Evolutionary conservation across 768 basidiomycete species (phyloP).

Genomic region (Agaricus blazei): DNA sequence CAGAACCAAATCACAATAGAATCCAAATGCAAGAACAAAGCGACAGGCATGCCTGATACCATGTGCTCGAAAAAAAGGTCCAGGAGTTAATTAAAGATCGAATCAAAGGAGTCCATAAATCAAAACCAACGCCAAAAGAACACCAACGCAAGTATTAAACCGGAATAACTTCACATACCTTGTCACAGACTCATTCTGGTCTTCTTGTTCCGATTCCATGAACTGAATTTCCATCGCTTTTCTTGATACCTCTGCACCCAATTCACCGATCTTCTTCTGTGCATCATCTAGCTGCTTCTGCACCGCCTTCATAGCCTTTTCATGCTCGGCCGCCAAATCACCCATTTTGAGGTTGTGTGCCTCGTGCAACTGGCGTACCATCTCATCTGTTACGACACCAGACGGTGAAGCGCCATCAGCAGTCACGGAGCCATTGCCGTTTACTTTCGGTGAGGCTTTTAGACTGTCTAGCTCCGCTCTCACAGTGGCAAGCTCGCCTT

Average conservation of each 20-base stretch:
- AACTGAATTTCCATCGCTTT: constrained; percentile 81
- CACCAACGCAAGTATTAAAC: constrained; percentile 51
- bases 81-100: neutral
- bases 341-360: constrained; percentile 80
- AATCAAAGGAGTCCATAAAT: constrained; percentile 44
- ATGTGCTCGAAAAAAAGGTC: neutral
- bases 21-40: constrained; percentile 7
- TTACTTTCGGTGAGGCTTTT: constrained; percentile 50
- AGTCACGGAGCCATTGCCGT: constrained; percentile 36
- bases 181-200: constrained; percentile 27
- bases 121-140: constrained; percentile 47
- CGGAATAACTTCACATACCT: constrained; percentile 35
- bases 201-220: constrained; percentile 76
- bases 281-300: constrained; percentile 55
- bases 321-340: constrained; percentile 66
- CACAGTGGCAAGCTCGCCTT: constrained; percentile 68
- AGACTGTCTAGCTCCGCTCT: constrained; percentile 52
- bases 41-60: constrained; percentile 3
- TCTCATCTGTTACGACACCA: constrained; percentile 58
- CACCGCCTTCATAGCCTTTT: constrained; percentile 47
- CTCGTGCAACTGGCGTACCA: constrained; percentile 72
- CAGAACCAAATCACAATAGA: neutral
- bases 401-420: constrained; percentile 26
- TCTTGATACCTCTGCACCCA: constrained; percentile 56
- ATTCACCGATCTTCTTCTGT: constrained; percentile 42